Evolutionary conservation across 164 flowering plant species (phyloP), one percentile per base, ranked within the genome.

Genomic region (Stephania yunnanensis): DNA sequence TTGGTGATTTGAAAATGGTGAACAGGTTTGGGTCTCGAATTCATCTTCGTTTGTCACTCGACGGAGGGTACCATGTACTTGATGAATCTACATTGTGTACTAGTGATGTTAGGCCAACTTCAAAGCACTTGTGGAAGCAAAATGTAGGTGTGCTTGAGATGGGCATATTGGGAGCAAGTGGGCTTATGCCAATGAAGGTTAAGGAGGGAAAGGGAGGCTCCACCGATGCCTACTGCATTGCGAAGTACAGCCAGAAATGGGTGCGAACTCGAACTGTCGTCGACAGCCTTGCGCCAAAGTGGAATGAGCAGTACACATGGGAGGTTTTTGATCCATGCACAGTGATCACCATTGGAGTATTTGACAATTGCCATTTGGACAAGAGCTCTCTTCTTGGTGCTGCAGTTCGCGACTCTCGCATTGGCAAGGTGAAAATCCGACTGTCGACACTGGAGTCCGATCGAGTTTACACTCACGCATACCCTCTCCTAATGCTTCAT

Each of bases 21-120:
- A 67, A 81, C 1, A 76, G 91, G 69, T 89, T 89, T 50, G 91
- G 92, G 17, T 85, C 93, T 6, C 70, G 93, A 72, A 85, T 94
- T 78, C 97, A 94, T 73, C 80, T 94, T 17, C 86, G 97, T 0
- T 8, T 80, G 20, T 81, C 80, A 10, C 72, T 83, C 1, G 83
- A 83, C 19, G 85, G 84, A 13, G 30, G 86, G 73, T 94, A 94
- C 77, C 98, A 94, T 81, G 98, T 94, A 46, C 86, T 92, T 0
- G 98, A 94, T 71, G 98, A 94, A 74, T 86, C 98, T 0, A 87
- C 91, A 0, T 78, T 85, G 87, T 87, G 88, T 36, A 85, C 90
- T 79, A 91, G 98, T 52, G 98, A 92, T 79, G 86, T 87, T 13
- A 79, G 90, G 78, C 96, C 87, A 1, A 82, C 85, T 0, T 83